phyloP scores from a whole-genome alignment of 169 alveolate species.

The Eimeria maxima region DNA sequence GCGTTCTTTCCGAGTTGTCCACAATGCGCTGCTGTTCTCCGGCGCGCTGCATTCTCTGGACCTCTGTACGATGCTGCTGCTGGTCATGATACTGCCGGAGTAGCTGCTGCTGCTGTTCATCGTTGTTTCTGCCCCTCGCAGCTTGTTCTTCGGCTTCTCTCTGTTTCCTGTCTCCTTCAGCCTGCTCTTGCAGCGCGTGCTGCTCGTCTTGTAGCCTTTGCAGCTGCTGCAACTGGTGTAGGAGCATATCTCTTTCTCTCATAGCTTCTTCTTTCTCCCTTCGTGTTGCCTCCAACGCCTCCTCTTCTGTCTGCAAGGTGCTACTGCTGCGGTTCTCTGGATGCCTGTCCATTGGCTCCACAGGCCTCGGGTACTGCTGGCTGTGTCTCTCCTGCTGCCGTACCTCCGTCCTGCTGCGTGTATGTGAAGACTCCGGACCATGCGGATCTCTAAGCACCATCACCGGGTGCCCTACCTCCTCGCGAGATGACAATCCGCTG shows the following conservation, averaged over 20 bases:
- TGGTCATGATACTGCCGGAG: not conserved
- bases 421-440: not conserved
- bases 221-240: not conserved
- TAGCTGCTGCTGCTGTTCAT: not conserved
- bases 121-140: not conserved
- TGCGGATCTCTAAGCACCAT: not conserved
- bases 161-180: not conserved
- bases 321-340: not conserved
- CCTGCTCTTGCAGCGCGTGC: not conserved
- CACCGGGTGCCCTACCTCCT: not conserved
- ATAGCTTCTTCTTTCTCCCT: not conserved
- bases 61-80: not conserved
- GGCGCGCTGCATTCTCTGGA: not conserved
- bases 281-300: not conserved
- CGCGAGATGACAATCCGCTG: not conserved
- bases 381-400: not conserved
- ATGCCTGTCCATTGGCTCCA: no score
- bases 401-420: not conserved
- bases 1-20: not conserved
- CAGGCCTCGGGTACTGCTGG: not conserved
- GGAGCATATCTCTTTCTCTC: not conserved
- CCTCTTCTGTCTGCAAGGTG: not conserved
- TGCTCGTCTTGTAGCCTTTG: not conserved
- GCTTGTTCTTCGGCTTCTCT: constrained; percentile 42
- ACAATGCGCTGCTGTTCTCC: not conserved